These are phyloP conservation scores for Claviceps humidiphila DNA, from an alignment of 2,329 filamentous ascomycete species.

Conservation along the genomic window DNA sequence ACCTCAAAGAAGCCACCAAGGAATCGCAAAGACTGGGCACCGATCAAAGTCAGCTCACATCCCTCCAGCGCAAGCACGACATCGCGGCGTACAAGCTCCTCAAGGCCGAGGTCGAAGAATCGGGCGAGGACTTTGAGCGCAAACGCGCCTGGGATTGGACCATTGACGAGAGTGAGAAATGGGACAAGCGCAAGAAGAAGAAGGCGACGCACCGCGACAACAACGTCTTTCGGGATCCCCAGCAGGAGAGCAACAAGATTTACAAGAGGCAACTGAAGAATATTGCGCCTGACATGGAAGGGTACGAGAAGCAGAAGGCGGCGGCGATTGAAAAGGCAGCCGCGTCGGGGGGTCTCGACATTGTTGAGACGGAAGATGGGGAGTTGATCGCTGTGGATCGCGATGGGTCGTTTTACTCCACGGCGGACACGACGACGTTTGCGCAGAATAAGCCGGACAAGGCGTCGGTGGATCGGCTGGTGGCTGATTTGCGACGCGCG, in stretches of 20 bases:
- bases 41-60: constrained; percentile 63
- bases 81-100: constrained; percentile 85
- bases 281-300: constrained; percentile 62
- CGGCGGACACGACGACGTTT: constrained; percentile 69
- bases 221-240: constrained; percentile 82
- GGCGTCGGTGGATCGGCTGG: constrained; percentile 75
- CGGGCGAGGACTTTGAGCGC: constrained; percentile 86
- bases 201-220: constrained; percentile 70
- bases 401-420: constrained; percentile 82
- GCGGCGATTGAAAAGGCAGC: constrained; percentile 76
- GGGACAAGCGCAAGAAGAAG: constrained; percentile 85
- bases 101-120: constrained; percentile 77
- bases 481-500: constrained; percentile 73
- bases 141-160: constrained; percentile 99
- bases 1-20: constrained; percentile 70
- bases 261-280: constrained; percentile 85
- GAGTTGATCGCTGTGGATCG: constrained; percentile 90
- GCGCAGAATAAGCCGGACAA: constrained; percentile 77
- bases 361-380: constrained; percentile 89
- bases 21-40: constrained; percentile 69
- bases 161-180: constrained; percentile 80
- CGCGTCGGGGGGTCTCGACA: constrained; percentile 70
- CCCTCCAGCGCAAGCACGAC: constrained; percentile 73
- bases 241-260: constrained; percentile 74
- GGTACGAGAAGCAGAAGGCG: constrained; percentile 79